Evolutionary conservation across 257 asterid genomes (phyloP).

Genomic region (Capsicum pubescens): DNA sequence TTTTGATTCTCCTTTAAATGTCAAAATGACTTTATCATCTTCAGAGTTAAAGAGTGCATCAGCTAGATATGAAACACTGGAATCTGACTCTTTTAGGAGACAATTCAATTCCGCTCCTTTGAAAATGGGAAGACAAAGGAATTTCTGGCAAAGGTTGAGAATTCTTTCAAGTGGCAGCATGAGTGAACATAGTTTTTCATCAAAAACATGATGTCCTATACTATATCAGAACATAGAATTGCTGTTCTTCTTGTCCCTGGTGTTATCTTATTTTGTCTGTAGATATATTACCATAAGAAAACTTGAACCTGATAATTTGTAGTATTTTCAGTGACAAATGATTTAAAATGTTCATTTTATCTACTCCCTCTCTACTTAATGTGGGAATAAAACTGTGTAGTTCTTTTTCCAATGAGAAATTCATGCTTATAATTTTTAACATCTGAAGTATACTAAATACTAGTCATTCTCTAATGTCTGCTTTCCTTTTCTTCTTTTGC

Average conservation of each 20-base stretch:
- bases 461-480: background rate
- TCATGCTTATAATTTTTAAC: background rate
- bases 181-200: conserved; percentile 71
- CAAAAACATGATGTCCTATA: conserved; percentile 33
- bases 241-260: conserved; percentile 9
- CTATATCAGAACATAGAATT: background rate
- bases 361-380: background rate
- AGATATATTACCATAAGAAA: conserved; percentile 23
- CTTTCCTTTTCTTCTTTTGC: background rate
- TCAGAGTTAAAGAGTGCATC: conserved; percentile 55
- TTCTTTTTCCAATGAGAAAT: background rate
- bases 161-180: conserved; percentile 72
- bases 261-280: background rate
- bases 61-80: conserved; percentile 47
- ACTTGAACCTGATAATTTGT: background rate
- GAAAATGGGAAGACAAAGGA: conserved; percentile 54
- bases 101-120: conserved; percentile 85
- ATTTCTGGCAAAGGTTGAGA: conserved; percentile 73
- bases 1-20: conserved; percentile 42
- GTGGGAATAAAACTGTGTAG: background rate
- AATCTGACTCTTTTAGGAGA: conserved; percentile 75
- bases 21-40: conserved; percentile 47
- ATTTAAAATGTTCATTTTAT: conserved; percentile 14
- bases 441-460: background rate
- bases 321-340: background rate